These are phyloP conservation scores for Pezicula carpinea DNA, from an alignment of 2,329 filamentous ascomycete genomes.

Conservation along the genomic window DNA sequence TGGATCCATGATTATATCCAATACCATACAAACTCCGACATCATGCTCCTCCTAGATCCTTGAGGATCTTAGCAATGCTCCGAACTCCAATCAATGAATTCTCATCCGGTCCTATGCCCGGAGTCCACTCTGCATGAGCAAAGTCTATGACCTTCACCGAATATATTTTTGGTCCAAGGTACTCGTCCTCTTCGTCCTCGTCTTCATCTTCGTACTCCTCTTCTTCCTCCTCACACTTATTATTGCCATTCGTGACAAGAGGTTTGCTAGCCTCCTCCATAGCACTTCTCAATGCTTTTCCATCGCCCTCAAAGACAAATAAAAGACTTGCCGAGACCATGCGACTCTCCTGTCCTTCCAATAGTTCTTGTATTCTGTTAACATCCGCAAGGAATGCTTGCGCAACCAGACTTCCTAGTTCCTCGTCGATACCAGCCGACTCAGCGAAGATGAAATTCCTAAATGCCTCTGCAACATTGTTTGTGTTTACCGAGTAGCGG, in stretches of 20 bases:
- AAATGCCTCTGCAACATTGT: constrained; percentile 51
- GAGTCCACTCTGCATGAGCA: constrained; percentile 80
- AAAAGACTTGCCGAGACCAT: constrained; percentile 56
- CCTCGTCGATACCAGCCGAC: constrained; percentile 52
- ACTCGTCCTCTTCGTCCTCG: constrained; percentile 49
- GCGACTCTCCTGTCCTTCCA: constrained; percentile 52
- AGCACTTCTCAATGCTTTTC: constrained; percentile 40
- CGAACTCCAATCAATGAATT: constrained; percentile 73
- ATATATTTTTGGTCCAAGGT: constrained; percentile 61
- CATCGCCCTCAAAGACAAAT: constrained; percentile 62
- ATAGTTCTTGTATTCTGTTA: constrained; percentile 44
- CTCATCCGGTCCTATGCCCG: constrained; percentile 79
- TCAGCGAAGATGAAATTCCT: constrained; percentile 54
- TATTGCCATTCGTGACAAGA: constrained; percentile 22
- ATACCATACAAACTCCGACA: constrained; percentile 1
- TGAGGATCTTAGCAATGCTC: constrained; percentile 67
- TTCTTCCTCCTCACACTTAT: constrained; percentile 34
- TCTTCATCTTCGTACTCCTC: constrained; percentile 51
- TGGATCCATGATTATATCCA: constrained; percentile 3
- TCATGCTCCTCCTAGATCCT: constrained; percentile 35
- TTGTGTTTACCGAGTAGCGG: constrained; percentile 44
- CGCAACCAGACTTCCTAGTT: constrained; percentile 51
- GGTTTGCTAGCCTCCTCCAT: constrained; percentile 31
- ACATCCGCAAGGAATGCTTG: constrained; percentile 50
- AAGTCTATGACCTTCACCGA: constrained; percentile 92